These are phyloP conservation scores for Penicillium lividum DNA, from an alignment of 495 filamentous ascomycete genomes.

Conservation along the genomic window DNA sequence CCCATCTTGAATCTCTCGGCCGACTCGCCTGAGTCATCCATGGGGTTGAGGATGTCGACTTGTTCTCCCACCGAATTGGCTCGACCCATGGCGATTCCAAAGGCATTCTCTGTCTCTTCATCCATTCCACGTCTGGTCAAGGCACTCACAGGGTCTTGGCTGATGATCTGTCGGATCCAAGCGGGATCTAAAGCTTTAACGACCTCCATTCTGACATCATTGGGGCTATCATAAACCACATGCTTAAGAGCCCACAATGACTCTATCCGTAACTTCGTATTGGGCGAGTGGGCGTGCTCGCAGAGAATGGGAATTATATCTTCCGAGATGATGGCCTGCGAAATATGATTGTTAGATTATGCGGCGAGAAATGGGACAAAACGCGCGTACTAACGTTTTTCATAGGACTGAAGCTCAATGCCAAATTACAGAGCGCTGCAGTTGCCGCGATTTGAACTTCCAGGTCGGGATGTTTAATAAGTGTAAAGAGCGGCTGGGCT, in stretches of 20 bases:
- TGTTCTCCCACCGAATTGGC: conserved; percentile 66
- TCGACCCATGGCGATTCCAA: conserved; percentile 55
- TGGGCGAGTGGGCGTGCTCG: conserved; percentile 76
- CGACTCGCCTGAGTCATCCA: conserved; percentile 53
- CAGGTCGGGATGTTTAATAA: conserved; percentile 73
- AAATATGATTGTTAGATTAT: conserved; percentile 21
- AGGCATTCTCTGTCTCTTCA: conserved; percentile 38
- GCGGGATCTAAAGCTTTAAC: conserved; percentile 73
- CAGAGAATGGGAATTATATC: conserved; percentile 80
- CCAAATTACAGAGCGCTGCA: conserved; percentile 76
- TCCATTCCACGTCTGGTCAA: conserved; percentile 37
- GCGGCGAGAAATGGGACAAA: background rate
- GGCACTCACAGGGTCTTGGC: conserved; percentile 40
- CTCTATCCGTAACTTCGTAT: conserved; percentile 71
- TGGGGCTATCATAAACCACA: conserved; percentile 65
- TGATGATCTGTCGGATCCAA: conserved; percentile 79
- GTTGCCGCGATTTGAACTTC: conserved; percentile 87
- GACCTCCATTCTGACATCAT: conserved; percentile 70
- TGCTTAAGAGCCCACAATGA: conserved; percentile 94
- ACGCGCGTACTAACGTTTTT: conserved; percentile 60
- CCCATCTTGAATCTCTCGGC: conserved; percentile 69
- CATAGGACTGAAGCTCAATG: conserved; percentile 88
- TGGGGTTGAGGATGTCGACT: conserved; percentile 64
- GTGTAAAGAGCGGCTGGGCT: conserved; percentile 72
- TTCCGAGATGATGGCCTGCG: conserved; percentile 67